phyloP scores from a whole-genome alignment of 2,329 filamentous ascomycete genomes.

The Fusarium sp. region DNA sequence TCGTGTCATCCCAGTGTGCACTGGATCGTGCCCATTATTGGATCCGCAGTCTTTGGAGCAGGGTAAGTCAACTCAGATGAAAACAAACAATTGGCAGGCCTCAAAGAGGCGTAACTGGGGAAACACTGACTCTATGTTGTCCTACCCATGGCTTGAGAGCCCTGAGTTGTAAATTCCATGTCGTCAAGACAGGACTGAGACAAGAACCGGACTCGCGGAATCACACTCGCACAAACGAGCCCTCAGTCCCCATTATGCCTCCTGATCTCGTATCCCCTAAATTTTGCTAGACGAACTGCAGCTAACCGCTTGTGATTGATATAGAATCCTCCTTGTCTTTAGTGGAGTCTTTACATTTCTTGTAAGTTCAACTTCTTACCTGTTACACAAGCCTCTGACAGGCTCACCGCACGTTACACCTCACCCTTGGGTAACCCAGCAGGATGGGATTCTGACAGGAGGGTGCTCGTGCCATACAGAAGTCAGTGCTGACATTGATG shows the following conservation, averaged over 20 bases:
- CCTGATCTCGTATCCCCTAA: slow-evolving; percentile 46
- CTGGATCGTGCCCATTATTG: slow-evolving; percentile 84
- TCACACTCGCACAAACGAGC: slow-evolving; percentile 18
- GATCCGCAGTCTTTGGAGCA: slow-evolving; percentile 78
- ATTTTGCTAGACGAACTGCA: slow-evolving; percentile 32
- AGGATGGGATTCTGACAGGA: slow-evolving; percentile 31
- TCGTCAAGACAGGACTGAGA: slow-evolving; percentile 27
- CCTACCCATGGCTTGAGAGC: slow-evolving; percentile 5
- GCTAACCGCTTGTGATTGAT: slow-evolving; percentile 50
- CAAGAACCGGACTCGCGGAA: slow-evolving; percentile 31
- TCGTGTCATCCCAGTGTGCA: slow-evolving; percentile 82
- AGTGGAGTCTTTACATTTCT: slow-evolving; percentile 91
- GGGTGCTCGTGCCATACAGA: slow-evolving; percentile 36
- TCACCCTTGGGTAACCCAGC: slow-evolving; percentile 33
- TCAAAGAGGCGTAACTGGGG: slow-evolving; percentile 12
- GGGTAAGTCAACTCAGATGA: slow-evolving; percentile 67
- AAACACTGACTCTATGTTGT: neutral
- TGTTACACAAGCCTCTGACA: slow-evolving; percentile 27
- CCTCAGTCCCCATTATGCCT: slow-evolving; percentile 53
- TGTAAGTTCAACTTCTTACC: slow-evolving; percentile 65
- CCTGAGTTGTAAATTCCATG: slow-evolving; percentile 3
- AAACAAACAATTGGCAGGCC: slow-evolving; percentile 19
- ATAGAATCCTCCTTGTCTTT: slow-evolving; percentile 82
- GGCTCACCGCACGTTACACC: slow-evolving; percentile 30
- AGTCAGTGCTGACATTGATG: slow-evolving; percentile 40